A percentile compares a stretch with the other conserved stretches of the same genome.
phyloP scores from a whole-genome alignment of 1,284 basidiomycete genomes.

The Rhodotorula sp. region DNA sequence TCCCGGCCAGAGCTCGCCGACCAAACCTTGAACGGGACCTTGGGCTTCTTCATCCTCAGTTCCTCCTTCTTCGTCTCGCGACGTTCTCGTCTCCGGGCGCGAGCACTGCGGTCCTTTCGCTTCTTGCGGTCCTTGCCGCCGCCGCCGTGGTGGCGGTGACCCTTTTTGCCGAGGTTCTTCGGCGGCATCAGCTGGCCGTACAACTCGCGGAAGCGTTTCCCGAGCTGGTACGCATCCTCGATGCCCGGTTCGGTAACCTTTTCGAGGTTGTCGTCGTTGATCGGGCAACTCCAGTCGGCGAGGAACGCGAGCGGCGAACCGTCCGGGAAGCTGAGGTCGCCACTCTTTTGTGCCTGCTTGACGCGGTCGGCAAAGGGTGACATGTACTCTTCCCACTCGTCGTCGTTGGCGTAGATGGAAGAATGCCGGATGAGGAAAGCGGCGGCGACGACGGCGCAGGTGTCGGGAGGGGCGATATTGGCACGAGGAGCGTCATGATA shows the following conservation, averaged over 20 bases:
- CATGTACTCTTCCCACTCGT: conserved; percentile 52
- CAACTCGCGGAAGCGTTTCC: conserved; percentile 48
- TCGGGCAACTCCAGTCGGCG: conserved; percentile 49
- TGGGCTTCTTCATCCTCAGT: conserved; percentile 41
- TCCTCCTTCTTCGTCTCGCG: conserved; percentile 23
- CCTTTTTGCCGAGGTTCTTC: conserved; percentile 36
- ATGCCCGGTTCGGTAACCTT: conserved; percentile 56
- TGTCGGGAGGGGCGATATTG: conserved; percentile 35
- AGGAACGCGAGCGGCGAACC: conserved; percentile 48
- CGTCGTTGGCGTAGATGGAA: conserved; percentile 52
- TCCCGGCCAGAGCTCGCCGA: conserved; percentile 51
- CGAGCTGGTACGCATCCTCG: conserved; percentile 49
- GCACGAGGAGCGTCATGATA: conserved; percentile 44
- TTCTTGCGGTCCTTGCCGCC: conserved; percentile 24
- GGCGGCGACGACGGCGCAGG: conserved; percentile 40
- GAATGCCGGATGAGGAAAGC: conserved; percentile 48
- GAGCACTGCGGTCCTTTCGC: conserved; percentile 8
- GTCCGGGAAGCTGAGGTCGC: conserved; percentile 34
- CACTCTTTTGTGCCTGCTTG: not conserved
- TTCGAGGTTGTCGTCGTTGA: conserved; percentile 71
- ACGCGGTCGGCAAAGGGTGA: conserved; percentile 52
- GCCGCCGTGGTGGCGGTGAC: conserved; percentile 24
- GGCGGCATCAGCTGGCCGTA: conserved; percentile 50
- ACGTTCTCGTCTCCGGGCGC: conserved; percentile 17
- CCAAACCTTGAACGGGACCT: conserved; percentile 46